Evolutionary conservation across 768 basidiomycete species (phyloP).

Genomic region (Mycena sanguinolenta): DNA sequence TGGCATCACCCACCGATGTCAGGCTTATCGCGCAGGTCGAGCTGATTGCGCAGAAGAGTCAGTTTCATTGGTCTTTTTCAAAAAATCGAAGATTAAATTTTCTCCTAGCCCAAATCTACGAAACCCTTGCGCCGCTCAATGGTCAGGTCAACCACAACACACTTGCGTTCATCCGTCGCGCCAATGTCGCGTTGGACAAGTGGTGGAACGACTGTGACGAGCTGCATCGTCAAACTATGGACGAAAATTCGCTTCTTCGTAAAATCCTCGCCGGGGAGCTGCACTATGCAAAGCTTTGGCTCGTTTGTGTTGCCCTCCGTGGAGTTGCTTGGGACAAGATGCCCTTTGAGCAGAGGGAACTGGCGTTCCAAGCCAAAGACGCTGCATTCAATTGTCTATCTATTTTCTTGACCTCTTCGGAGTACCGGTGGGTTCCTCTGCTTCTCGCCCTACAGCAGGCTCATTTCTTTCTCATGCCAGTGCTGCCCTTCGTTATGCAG

Average conservation of each 20-base stretch:
- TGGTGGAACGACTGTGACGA: conserved; percentile 94
- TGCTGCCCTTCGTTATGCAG: conserved; percentile 91
- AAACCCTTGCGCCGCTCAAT: conserved; percentile 87
- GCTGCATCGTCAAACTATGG: conserved; percentile 85
- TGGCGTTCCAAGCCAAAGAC: conserved; percentile 96
- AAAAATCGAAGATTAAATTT: conserved; percentile 5
- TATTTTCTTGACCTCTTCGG: conserved; percentile 84
- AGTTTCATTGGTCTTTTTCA: not conserved
- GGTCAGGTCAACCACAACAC: conserved; percentile 90
- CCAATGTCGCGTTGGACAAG: conserved; percentile 87
- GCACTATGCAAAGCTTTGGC: conserved; percentile 95
- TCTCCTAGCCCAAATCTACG: conserved; percentile 87
- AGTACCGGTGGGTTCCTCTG: conserved; percentile 72
- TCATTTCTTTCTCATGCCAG: conserved; percentile 50
- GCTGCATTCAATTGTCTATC: conserved; percentile 89
- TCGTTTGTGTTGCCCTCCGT: conserved; percentile 91
- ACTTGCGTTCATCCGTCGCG: conserved; percentile 87
- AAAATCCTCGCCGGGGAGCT: conserved; percentile 91
- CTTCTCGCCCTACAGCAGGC: conserved; percentile 7
- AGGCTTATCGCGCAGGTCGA: conserved; percentile 90
- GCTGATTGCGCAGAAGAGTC: conserved; percentile 92
- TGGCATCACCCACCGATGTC: conserved; percentile 92
- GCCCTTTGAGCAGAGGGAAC: conserved; percentile 93
- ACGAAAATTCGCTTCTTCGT: conserved; percentile 86
- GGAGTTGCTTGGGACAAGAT: conserved; percentile 97